These are phyloP conservation scores for Glaciozyma antarctica DNA, from an alignment of 768 basidiomycete species.

Conservation along the genomic window DNA sequence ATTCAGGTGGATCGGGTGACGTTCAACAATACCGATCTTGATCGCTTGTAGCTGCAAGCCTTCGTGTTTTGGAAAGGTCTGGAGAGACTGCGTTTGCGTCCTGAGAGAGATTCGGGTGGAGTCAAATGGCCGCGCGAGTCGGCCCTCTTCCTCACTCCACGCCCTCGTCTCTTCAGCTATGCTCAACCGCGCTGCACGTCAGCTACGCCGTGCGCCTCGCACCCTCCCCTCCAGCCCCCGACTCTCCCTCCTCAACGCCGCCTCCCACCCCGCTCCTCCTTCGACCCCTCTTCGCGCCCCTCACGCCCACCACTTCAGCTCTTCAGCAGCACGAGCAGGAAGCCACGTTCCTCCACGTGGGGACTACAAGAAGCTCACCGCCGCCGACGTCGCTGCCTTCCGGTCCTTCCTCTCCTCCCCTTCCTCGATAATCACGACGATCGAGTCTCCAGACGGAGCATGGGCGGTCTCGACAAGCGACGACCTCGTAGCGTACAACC, in stretches of 20 bases:
- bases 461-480: constrained; percentile 33
- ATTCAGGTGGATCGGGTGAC: neutral
- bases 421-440: constrained; percentile 39
- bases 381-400: constrained; percentile 38
- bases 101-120: neutral
- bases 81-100: neutral
- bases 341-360: constrained; percentile 16
- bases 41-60: neutral
- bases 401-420: constrained; percentile 38
- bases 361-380: constrained; percentile 35
- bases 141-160: neutral
- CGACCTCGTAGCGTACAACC: constrained; percentile 71
- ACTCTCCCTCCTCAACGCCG: neutral
- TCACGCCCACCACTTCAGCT: neutral
- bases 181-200: neutral
- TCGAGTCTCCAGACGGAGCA: constrained; percentile 23
- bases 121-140: neutral
- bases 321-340: neutral
- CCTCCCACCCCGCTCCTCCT: neutral
- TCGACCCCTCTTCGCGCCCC: neutral
- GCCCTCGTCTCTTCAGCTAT: neutral
- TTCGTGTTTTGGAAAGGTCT: neutral
- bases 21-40: neutral
- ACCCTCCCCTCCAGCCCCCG: neutral
- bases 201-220: neutral